These are phyloP conservation scores for Microstegium vimineum DNA, from an alignment of 176 grass and related monocot species.

Conservation along the genomic window DNA sequence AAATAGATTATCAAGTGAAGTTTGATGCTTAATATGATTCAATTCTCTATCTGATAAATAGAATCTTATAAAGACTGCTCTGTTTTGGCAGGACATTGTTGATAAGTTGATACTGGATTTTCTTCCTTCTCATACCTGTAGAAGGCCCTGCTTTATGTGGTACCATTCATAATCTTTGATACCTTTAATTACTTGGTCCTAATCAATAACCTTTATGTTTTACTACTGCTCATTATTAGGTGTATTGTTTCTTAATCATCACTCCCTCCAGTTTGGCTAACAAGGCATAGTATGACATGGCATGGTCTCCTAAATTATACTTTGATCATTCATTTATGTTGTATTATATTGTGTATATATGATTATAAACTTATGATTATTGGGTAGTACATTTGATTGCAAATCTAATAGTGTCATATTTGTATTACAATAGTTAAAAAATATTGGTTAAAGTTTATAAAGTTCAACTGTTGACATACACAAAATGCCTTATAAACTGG, in stretches of 20 bases:
- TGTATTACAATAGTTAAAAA: too few species aligned
- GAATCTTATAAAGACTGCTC: neutral
- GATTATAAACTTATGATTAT: too few species aligned
- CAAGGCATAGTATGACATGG: too few species aligned
- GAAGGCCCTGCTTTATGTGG: slow-evolving; percentile 8
- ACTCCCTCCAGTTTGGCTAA: too few species aligned
- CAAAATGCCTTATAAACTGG: too few species aligned
- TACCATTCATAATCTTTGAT: slow-evolving; percentile 21
- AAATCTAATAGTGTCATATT: too few species aligned
- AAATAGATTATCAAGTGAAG: neutral
- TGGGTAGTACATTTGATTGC: too few species aligned
- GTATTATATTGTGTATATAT: too few species aligned
- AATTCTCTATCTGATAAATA: neutral
- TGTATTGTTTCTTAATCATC: neutral
- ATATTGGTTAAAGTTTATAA: too few species aligned
- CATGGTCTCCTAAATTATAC: too few species aligned
- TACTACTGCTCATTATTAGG: neutral
- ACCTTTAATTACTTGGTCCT: neutral
- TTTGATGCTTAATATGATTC: neutral
- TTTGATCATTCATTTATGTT: too few species aligned
- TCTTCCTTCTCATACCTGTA: neutral
- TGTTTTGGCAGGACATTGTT: slow-evolving; percentile 9
- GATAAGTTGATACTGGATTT: slow-evolving; percentile 1
- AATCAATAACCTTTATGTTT: neutral
- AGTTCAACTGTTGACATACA: too few species aligned